Base-by-base conservation (phyloP, 345 rosid genomes). In the Turnera subulata region DNA sequence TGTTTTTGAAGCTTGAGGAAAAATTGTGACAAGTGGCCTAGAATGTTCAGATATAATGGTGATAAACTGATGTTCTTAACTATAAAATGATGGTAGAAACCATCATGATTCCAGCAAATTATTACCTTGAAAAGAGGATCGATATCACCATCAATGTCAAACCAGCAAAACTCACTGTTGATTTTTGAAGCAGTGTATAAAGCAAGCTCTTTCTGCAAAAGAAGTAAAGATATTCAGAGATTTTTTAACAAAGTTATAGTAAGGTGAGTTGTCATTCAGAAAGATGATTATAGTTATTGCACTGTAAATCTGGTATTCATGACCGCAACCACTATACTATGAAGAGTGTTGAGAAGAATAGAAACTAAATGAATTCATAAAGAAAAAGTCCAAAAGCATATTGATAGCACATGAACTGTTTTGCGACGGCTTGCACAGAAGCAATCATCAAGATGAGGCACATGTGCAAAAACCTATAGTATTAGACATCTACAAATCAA, bases 81-180 rank as follows among this genome's bases (percentile, higher is more conserved):
- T 8, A 29, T 4, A 29, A 29, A 29, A 24, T 6, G 21, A 48
- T 12, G 1, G 24, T 6, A 11, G 19, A 9, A 48, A 9, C 6
- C 24, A 22, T 49, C 12, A 49, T 29, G 8, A 4, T 29, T 29
- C 35, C 8, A 29, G 35, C 16, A 7, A 64, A 32, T 40, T 55
- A 58, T 74, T 66, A 92, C 96, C 98, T 92, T 92, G 77, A 92
- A 92, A 68, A 92, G 80, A 39, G 98, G 88, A 80, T 89, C 84
- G 54, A 92, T 74, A 71, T 92, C 98, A 64, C 89, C 84, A 74
- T 92, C 98, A 57, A 92, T 79, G 72, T 92, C 91, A 76, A 89
- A 92, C 91, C 89, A 89, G 66, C 76, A 65, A 60, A 89, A 92
- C 44, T 89, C 98, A 74, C 74, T 80, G 70, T 69, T 82, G 67